Base-by-base conservation (phyloP, 2,329 filamentous ascomycete genomes). In the Sporothrix brunneoviolacea region DNA sequence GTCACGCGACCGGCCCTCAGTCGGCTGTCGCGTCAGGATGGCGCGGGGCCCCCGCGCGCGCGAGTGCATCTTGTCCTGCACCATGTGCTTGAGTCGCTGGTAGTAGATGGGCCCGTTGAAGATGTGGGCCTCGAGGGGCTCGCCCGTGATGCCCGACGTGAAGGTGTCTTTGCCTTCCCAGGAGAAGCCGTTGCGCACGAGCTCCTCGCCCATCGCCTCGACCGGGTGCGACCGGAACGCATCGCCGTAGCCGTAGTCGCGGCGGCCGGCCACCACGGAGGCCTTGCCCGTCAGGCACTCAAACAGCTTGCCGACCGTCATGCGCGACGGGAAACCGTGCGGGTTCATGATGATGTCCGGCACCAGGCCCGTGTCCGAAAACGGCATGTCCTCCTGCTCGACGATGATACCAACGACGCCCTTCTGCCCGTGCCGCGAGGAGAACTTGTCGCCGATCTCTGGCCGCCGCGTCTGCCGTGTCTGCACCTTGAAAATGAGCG, bases 331-430 rank as follows among this genome's bases (percentile, higher is more conserved):
- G 77, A 98, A 98, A 83, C 93, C 93, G 71, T 98, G 93, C 0
- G 94, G 93, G 73, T 98, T 98, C 93, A 98, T 98, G 80, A 98
- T 98, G 59, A 98, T 96, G 68, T 98, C 93, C 0, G 93, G 93
- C n/a, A 83, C 85, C 58, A 98, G 81, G 2, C 93, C 94, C 47
- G 78, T 74, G 68, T 98, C 93, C 32, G 86, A 86, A 71, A 98
- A 98, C 0, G 93, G 93, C 82, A 98, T 86, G 64, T 98, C 93
- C 64, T 93, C 90, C 69, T 97, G 91, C 55, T 95, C 88, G 16
- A 91, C 90, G 52, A 98, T 96, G 60, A 97, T 91, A 51, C 93
- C 93, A 2, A 95, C 90, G 18, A 97, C 93, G 72, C 93, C 93
- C 68, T 98, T 98, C 64, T 98, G 93, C 18, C 93, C 93, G 77